Percentiles rank a stretch among this genome's conserved stretches.
These are phyloP conservation scores for Aspergillus oerlinghausenensis DNA, from an alignment of 2,329 filamentous ascomycete species.

Conservation along the genomic window DNA sequence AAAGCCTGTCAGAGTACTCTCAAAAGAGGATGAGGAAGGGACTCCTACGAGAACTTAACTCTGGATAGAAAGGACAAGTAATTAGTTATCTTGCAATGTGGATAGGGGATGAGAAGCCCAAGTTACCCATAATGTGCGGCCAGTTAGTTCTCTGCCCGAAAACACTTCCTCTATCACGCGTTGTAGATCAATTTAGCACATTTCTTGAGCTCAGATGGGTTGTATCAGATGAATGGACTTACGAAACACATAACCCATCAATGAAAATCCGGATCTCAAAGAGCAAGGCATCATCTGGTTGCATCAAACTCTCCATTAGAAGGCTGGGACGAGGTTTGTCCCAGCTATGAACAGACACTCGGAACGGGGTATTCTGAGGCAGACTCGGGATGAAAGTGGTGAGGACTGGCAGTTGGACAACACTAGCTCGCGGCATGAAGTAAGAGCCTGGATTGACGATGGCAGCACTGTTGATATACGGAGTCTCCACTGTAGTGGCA, in stretches of 20 bases:
- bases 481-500: slow-evolving; percentile 44
- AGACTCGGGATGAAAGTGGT: slow-evolving; percentile 69
- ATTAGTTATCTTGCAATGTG: neutral
- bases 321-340: slow-evolving; percentile 56
- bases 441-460: slow-evolving; percentile 30
- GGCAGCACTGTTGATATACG: slow-evolving; percentile 44
- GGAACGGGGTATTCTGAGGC: slow-evolving; percentile 55
- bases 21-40: slow-evolving; percentile 37
- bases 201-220: neutral
- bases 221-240: slow-evolving; percentile 22
- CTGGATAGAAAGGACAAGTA: slow-evolving; percentile 15
- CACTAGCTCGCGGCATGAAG: slow-evolving; percentile 20
- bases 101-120: neutral
- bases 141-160: slow-evolving; percentile 50
- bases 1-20: slow-evolving; percentile 6
- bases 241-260: slow-evolving; percentile 64
- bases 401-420: slow-evolving; percentile 56
- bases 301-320: slow-evolving; percentile 53
- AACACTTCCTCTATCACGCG: slow-evolving; percentile 47
- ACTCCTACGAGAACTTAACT: slow-evolving; percentile 32
- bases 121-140: slow-evolving; percentile 51
- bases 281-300: slow-evolving; percentile 52
- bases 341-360: slow-evolving; percentile 74
- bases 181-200: slow-evolving; percentile 1
- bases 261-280: slow-evolving; percentile 66